A percentile compares a stretch with the other conserved stretches of the same genome.
These are phyloP conservation scores for Microbotryum scabiosae DNA, from an alignment of 1,284 basidiomycete species.

Conservation along the genomic window DNA sequence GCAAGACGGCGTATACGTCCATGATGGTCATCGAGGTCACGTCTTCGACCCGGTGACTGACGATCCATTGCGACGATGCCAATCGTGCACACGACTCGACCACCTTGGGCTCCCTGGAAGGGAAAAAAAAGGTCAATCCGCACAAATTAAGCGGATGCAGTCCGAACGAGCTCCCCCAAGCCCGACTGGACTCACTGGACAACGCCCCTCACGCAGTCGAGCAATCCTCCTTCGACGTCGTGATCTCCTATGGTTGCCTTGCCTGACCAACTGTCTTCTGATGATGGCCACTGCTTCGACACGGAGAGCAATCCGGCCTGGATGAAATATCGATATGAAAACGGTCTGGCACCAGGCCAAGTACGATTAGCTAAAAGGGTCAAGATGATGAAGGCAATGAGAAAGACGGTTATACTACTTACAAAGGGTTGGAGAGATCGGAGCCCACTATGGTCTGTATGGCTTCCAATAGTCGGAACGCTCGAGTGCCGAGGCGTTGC, in stretches of 20 bases:
- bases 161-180: too few species aligned
- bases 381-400: background rate
- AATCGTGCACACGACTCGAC: constrained; percentile 15
- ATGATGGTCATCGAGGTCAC: background rate
- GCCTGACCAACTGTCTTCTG: constrained; percentile 7
- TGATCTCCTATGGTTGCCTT: constrained; percentile 2
- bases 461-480: constrained; percentile 18
- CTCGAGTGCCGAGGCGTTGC: constrained; percentile 6
- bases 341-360: constrained; percentile 1
- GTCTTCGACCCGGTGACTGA: constrained; percentile 1
- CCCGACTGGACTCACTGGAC: too few species aligned
- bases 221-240: background rate
- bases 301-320: constrained; percentile 2
- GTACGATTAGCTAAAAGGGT: background rate
- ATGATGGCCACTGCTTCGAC: background rate
- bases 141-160: background rate
- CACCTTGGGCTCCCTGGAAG: background rate
- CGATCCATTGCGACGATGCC: constrained; percentile 4
- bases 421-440: too few species aligned
- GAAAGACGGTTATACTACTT: too few species aligned
- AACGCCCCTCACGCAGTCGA: constrained; percentile 2
- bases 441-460: constrained; percentile 14
- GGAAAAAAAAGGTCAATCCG: background rate
- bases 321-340: constrained; percentile 12
- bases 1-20: constrained; percentile 14